phyloP scores from a whole-genome alignment of 768 basidiomycete genomes.

The Suillus paluster region DNA sequence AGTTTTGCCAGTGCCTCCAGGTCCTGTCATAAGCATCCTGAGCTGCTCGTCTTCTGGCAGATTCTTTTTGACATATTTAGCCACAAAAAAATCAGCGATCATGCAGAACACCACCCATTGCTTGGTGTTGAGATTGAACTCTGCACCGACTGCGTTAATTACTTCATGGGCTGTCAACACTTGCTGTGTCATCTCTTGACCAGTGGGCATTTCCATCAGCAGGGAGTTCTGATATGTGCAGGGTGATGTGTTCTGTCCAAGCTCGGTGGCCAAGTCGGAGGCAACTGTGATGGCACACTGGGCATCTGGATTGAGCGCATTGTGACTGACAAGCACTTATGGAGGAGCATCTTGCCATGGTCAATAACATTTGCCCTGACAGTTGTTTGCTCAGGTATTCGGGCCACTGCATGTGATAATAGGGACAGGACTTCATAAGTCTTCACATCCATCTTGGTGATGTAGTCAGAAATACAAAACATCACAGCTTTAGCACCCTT shows the following conservation, averaged over 20 bases:
- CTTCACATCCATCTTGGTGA: constrained; percentile 37
- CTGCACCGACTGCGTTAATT: background rate
- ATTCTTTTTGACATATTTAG: background rate
- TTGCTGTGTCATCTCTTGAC: too few species aligned
- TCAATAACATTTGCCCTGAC: constrained; percentile 9
- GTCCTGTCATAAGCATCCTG: constrained; percentile 29
- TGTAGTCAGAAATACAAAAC: constrained; percentile 42
- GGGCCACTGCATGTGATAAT: constrained; percentile 28
- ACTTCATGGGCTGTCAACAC: too few species aligned
- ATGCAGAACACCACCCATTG: constrained; percentile 19
- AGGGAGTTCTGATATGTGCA: too few species aligned
- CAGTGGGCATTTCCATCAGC: too few species aligned
- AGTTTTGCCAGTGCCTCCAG: constrained; percentile 40
- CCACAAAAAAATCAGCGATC: constrained; percentile 7
- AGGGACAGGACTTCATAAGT: constrained; percentile 31
- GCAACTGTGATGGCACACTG: too few species aligned
- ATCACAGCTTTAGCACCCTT: constrained; percentile 39
- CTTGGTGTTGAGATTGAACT: constrained; percentile 19
- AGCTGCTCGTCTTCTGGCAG: constrained; percentile 4
- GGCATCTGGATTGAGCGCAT: too few species aligned
- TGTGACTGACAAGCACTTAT: too few species aligned
- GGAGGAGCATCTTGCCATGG: constrained; percentile 23
- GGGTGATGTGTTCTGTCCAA: too few species aligned
- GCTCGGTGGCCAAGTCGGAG: too few species aligned
- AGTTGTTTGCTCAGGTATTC: background rate